Conservation (phyloP, 495 filamentous ascomycete species). For the Podospora appendiculata region DNA sequence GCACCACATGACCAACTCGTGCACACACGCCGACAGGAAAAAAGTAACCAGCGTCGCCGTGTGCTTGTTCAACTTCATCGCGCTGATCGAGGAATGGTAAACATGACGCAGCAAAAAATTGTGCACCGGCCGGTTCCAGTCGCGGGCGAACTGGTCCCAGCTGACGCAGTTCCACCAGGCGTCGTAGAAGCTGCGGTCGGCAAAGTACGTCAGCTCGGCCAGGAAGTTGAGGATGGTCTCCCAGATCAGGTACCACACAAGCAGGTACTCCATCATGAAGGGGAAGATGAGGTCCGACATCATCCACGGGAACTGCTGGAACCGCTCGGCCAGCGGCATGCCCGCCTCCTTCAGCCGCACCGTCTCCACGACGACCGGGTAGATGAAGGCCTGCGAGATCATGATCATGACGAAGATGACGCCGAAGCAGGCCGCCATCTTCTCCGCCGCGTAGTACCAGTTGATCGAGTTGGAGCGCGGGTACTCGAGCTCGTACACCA, state of each 20-base stretch:
- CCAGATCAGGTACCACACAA: slow-evolving; percentile 72
- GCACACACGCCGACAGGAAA: slow-evolving; percentile 58
- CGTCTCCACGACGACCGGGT: slow-evolving; percentile 60
- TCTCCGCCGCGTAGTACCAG: slow-evolving; percentile 67
- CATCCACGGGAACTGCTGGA: slow-evolving; percentile 61
- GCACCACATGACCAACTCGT: slow-evolving; percentile 71
- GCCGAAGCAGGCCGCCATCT: slow-evolving; percentile 58
- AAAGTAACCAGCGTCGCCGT: slow-evolving; percentile 71
- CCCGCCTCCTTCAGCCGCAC: slow-evolving; percentile 56
- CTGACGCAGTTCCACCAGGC: slow-evolving; percentile 61
- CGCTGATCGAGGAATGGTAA: slow-evolving; percentile 65
- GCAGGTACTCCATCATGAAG: slow-evolving; percentile 66
- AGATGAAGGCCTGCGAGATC: slow-evolving; percentile 47
- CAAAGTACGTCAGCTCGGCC: slow-evolving; percentile 64
- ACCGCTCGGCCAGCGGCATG: slow-evolving; percentile 48
- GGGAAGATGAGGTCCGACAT: slow-evolving; percentile 64
- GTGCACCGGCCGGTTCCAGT: slow-evolving; percentile 67
- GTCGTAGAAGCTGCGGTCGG: slow-evolving; percentile 71
- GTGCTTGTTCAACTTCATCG: slow-evolving; percentile 56
- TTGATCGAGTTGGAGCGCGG: slow-evolving; percentile 60
- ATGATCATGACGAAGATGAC: slow-evolving; percentile 57
- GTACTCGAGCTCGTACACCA: slow-evolving; percentile 73
- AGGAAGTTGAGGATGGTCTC: slow-evolving; percentile 70
- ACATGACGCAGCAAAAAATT: slow-evolving; percentile 67
- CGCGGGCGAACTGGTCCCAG: slow-evolving; percentile 64